phyloP scores from a whole-genome alignment of 2,329 filamentous ascomycete genomes.

The Diaporthe humulicola region DNA sequence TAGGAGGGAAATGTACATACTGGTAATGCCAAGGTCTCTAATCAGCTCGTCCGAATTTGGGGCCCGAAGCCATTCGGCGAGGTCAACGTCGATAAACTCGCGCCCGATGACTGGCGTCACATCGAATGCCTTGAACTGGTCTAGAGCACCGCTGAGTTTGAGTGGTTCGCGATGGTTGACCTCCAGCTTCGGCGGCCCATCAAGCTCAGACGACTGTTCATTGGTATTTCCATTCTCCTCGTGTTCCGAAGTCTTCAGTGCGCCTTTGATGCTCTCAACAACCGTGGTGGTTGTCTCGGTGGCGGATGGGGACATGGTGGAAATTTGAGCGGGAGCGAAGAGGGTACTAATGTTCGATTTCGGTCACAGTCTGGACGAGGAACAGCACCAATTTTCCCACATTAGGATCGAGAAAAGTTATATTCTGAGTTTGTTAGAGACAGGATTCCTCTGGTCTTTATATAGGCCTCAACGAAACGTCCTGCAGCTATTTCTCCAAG shows the following conservation, averaged over 20 bases:
- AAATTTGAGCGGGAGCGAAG: neutral
- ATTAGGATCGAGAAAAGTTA: neutral
- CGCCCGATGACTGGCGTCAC: conserved; percentile 51
- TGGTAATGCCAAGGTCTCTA: conserved; percentile 72
- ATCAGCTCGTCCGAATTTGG: conserved; percentile 68
- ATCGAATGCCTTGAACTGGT: conserved; percentile 48
- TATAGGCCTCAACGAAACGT: neutral
- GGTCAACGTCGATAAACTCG: conserved; percentile 56
- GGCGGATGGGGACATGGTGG: neutral
- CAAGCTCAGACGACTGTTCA: neutral
- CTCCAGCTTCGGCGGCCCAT: neutral
- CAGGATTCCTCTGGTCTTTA: neutral
- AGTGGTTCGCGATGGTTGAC: conserved; percentile 27
- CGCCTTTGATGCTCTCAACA: neutral
- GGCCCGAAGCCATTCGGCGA: conserved; percentile 67
- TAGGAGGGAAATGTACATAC: conserved; percentile 50
- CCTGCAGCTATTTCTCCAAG: neutral
- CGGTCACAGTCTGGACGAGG: neutral
- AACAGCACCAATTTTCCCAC: neutral
- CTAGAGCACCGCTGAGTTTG: conserved; percentile 40
- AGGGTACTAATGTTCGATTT: neutral
- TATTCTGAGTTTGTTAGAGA: rapidly evolving
- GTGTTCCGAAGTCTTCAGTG: neutral
- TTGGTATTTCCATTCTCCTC: neutral
- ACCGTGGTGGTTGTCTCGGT: neutral